These are phyloP conservation scores for Pleurozium schreberi DNA, from an alignment of 225 moss, liverwort and hornwort genomes.

Conservation along the genomic window DNA sequence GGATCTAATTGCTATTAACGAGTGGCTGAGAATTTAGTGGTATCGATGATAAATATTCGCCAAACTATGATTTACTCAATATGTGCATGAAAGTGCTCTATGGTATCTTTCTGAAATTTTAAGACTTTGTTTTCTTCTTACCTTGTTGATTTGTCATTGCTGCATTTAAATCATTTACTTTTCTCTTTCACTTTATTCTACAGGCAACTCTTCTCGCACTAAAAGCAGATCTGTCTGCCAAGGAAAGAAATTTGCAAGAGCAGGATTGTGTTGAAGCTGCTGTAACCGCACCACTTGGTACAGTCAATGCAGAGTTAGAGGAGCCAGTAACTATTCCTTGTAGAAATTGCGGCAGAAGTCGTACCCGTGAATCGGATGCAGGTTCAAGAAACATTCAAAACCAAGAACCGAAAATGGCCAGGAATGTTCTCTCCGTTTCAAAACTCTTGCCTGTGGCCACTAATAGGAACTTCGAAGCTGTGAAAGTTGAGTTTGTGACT, in stretches of 20 bases:
- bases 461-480: background rate
- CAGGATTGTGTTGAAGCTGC: background rate
- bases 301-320: slow-evolving; percentile 1
- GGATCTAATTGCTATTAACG: background rate
- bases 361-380: background rate
- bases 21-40: background rate
- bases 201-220: slow-evolving; percentile 21
- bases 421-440: background rate
- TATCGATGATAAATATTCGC: background rate
- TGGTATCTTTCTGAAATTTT: background rate
- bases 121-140: background rate
- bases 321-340: background rate
- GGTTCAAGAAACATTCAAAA: background rate
- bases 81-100: background rate
- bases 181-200: background rate
- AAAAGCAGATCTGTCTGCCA: slow-evolving; percentile 15
- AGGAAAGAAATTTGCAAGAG: slow-evolving; percentile 10
- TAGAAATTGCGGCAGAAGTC: background rate
- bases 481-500: slow-evolving; percentile 9
- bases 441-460: background rate
- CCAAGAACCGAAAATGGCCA: background rate
- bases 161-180: background rate
- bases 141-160: background rate
- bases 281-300: background rate
- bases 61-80: background rate